These are phyloP conservation scores for Arxiozyma slooffiae DNA, from an alignment of 1,139 yeast species.

Conservation along the genomic window DNA sequence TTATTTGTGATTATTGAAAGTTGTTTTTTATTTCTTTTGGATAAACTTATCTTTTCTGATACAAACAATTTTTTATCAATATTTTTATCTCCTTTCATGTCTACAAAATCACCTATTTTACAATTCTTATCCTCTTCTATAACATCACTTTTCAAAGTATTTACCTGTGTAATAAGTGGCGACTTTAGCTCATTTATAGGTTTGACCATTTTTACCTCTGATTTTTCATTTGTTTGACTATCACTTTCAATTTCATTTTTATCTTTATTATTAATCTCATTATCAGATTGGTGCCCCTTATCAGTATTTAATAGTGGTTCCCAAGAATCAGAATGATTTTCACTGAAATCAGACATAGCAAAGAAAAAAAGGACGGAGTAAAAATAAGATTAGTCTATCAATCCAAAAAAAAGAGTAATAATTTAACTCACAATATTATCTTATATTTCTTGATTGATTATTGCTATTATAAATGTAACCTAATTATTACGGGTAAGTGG, in stretches of 20 bases:
- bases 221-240: not conserved
- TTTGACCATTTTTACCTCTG: not conserved
- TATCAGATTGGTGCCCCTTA: constrained; percentile 2
- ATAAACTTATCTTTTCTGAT: not conserved
- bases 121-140: not conserved
- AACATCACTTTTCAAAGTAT: not conserved
- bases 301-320: constrained; percentile 12
- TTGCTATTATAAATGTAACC: not conserved
- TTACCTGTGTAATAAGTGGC: not conserved
- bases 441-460: not conserved
- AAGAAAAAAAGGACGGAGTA: not conserved
- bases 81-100: not conserved
- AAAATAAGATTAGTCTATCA: not conserved
- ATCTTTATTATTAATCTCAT: not conserved
- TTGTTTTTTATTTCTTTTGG: not conserved
- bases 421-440: not conserved
- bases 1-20: not conserved
- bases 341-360: constrained; percentile 1
- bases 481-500: not conserved
- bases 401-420: too few relatives aligned
- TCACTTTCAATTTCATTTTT: not conserved
- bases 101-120: not conserved
- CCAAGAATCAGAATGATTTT: constrained; percentile 10
- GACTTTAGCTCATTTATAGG: not conserved
- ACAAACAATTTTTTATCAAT: not conserved